Conservation (phyloP, 2,329 filamentous ascomycete species). For the Arthrobotrys sphaeroides region DNA sequence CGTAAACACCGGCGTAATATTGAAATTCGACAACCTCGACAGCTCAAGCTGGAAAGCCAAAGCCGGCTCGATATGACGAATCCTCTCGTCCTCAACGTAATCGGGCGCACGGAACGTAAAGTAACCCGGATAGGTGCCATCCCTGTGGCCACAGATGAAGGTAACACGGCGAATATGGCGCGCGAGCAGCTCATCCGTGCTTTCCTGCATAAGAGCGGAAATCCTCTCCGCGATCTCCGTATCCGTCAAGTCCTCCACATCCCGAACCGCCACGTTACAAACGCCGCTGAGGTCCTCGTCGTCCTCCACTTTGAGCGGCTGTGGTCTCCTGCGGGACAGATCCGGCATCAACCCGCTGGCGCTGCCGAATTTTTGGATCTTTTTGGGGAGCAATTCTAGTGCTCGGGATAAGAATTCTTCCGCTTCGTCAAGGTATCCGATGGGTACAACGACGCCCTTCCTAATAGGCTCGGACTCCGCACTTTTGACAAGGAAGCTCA, state of each 20-base stretch:
- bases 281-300: slow-evolving; percentile 88
- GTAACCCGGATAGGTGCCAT: slow-evolving; percentile 95
- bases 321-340: slow-evolving; percentile 74
- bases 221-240: slow-evolving; percentile 81
- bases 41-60: slow-evolving; percentile 99
- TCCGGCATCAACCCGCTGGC: slow-evolving; percentile 74
- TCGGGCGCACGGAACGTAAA: slow-evolving; percentile 95
- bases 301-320: slow-evolving; percentile 60
- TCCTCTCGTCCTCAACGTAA: slow-evolving; percentile 91
- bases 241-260: slow-evolving; percentile 85
- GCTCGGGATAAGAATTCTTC: slow-evolving; percentile 87
- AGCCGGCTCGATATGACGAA: slow-evolving; percentile 95
- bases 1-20: slow-evolving; percentile 97
- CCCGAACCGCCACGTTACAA: slow-evolving; percentile 88
- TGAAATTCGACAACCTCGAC: slow-evolving; percentile 91
- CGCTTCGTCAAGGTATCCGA: slow-evolving; percentile 90
- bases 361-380: slow-evolving; percentile 65
- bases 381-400: slow-evolving; percentile 78
- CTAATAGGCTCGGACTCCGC: slow-evolving; percentile 79
- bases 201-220: slow-evolving; percentile 76
- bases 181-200: slow-evolving; percentile 82
- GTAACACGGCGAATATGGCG: slow-evolving; percentile 88
- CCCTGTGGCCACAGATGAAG: slow-evolving; percentile 93
- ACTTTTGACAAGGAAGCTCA: slow-evolving; percentile 84
- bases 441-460: slow-evolving; percentile 93